Evolutionary conservation across 169 alveolate genomes (phyloP).

Genomic region (Cryptosporidium muris): DNA sequence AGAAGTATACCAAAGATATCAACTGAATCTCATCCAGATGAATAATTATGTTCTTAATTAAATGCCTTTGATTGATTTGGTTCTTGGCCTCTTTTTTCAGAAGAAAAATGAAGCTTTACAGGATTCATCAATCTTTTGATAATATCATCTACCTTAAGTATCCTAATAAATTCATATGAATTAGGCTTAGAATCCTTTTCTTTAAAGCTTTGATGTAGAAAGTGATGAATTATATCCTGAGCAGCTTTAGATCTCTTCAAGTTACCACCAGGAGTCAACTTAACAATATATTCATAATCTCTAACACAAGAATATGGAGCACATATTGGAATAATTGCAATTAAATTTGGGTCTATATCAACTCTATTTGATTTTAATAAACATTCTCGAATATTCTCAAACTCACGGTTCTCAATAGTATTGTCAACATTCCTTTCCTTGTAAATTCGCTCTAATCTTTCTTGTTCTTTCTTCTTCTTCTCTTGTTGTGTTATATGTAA

Average conservation of each 20-base stretch:
- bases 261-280: constrained; percentile 58
- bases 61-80: constrained; percentile 2
- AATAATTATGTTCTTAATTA: not conserved
- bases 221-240: constrained; percentile 49
- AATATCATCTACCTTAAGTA: constrained; percentile 30
- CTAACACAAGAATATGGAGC: constrained; percentile 56
- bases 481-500: constrained; percentile 46
- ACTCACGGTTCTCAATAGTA: constrained; percentile 58
- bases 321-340: constrained; percentile 57
- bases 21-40: not conserved
- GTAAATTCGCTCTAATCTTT: constrained; percentile 31
- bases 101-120: constrained; percentile 34
- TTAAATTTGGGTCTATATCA: constrained; percentile 28
- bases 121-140: constrained; percentile 53
- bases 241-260: constrained; percentile 66
- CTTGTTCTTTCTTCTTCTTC: constrained; percentile 61
- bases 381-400: constrained; percentile 21
- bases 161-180: constrained; percentile 38
- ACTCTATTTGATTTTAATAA: constrained; percentile 23
- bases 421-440: constrained; percentile 53
- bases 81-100: constrained; percentile 25
- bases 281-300: constrained; percentile 29
- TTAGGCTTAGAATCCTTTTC: constrained; percentile 44
- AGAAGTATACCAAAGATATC: not conserved
- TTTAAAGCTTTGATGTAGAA: constrained; percentile 21